A percentile compares a stretch with the other conserved stretches of the same genome.
These are phyloP conservation scores for Aspergillus ibericus DNA, from an alignment of 2,329 filamentous ascomycete genomes.

Conservation along the genomic window DNA sequence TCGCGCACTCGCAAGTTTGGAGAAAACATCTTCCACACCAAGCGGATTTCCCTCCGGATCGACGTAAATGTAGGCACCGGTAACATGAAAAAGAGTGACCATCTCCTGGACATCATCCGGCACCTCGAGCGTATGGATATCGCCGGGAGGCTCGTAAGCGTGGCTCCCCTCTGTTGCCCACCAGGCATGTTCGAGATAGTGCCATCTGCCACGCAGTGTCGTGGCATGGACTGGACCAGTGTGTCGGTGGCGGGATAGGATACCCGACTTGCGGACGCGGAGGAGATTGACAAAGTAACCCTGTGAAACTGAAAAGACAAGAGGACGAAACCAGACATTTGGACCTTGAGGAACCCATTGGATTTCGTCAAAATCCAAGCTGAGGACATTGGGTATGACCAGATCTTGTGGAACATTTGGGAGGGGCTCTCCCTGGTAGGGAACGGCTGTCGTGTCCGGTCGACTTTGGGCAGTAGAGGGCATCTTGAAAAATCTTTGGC, in stretches of 20 bases:
- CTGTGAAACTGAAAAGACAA: constrained; percentile 30
- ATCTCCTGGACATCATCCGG: constrained; percentile 36
- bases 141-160: constrained; percentile 36
- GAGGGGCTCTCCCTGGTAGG: neutral
- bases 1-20: constrained; percentile 31
- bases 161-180: constrained; percentile 39
- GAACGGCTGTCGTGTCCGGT: neutral
- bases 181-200: constrained; percentile 40
- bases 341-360: constrained; percentile 33
- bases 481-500: neutral
- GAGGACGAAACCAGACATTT: constrained; percentile 34
- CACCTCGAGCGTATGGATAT: constrained; percentile 39
- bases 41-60: constrained; percentile 32
- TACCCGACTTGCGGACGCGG: constrained; percentile 31
- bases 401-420: neutral
- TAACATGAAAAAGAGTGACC: constrained; percentile 38
- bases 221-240: constrained; percentile 37
- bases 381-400: neutral
- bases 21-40: constrained; percentile 38
- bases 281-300: constrained; percentile 38
- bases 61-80: constrained; percentile 38
- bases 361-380: neutral
- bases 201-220: constrained; percentile 34
- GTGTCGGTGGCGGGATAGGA: constrained; percentile 37
- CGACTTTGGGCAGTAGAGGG: neutral